Percentiles rank a stretch among this genome's conserved stretches.
Evolutionary conservation across 192 early-diverging fungal genomes (phyloP).

Genomic region (Gryganskiella cystojenkinii): DNA sequence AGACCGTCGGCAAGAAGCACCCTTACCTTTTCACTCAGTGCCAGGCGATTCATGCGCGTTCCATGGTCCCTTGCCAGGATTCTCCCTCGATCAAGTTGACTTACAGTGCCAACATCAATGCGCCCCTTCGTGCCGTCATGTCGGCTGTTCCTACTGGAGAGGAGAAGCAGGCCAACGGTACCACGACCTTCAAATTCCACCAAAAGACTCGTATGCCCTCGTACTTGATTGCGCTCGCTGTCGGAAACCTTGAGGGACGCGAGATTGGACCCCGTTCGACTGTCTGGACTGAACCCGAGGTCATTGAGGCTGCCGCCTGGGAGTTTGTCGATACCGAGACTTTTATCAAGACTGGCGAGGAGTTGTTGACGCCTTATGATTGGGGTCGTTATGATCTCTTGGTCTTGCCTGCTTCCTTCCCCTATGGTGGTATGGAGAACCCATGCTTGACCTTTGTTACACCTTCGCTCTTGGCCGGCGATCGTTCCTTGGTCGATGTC

Average conservation of each 20-base stretch:
- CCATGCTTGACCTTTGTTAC: constrained; percentile 99
- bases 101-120: constrained; percentile 85
- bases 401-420: constrained; percentile 88
- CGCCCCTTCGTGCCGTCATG: constrained; percentile 93
- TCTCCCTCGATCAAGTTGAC: constrained; percentile 89
- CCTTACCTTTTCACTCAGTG: constrained; percentile 99
- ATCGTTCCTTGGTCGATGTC: constrained; percentile 93
- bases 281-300: constrained; percentile 97
- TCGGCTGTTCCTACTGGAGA: constrained; percentile 82
- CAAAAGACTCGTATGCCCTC: constrained; percentile 93
- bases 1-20: constrained; percentile 92
- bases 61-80: constrained; percentile 91
- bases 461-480: constrained; percentile 94
- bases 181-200: constrained; percentile 80
- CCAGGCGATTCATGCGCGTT: constrained; percentile 95
- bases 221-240: constrained; percentile 95
- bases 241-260: constrained; percentile 85
- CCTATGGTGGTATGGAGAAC: constrained; percentile 97
- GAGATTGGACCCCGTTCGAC: constrained; percentile 91
- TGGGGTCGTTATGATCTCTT: constrained; percentile 98
- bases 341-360: constrained; percentile 74
- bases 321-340: constrained; percentile 88
- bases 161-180: constrained; percentile 59
- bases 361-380: constrained; percentile 88
- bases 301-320: constrained; percentile 89